Evolutionary conservation across 2,329 filamentous ascomycete genomes (phyloP), one percentile per base, ranked within the genome.

Genomic region (Cucurbitaria berberidis): DNA sequence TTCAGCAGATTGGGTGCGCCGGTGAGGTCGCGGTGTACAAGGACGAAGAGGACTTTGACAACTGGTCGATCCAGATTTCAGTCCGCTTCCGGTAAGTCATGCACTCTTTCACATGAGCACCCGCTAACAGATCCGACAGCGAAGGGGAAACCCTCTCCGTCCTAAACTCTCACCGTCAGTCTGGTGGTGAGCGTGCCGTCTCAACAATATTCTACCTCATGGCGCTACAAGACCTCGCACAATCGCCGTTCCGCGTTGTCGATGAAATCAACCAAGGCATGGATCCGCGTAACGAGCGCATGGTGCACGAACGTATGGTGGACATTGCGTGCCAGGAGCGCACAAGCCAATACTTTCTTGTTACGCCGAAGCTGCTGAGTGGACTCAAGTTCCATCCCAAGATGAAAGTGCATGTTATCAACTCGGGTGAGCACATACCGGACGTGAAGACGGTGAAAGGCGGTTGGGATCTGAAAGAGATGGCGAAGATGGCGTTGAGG

Each of bases 221-320:
- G 93, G 91, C 95, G 5, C 84, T 99, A 22, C 95, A 99, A 75
- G 90, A 90, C 44, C 87, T 99, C 67, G 93, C 95, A 15, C 89
- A 92, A 67, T 92, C 93, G 3, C 95, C 95, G 1, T 99, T 99
- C 84, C 91, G 95, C 46, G 93, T 99, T 44, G 95, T 99, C 53
- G 95, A 99, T 76, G 95, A 99, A 79, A 99, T 99, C 82, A 99
- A 99, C 72, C 95, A 99, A 78, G 95, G 95, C 62, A 99, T 99
- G 95, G 95, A 99, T 74, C 95, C 93, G 38, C 88, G 95, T 67
- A 99, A 99, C 76, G 95, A 99, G 77, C 90, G 95, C 64, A 96
- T 97, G 86, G 93, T 99, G 15, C 95, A 99, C 77, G 91, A 93
- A 72, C 90, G 95, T 59, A 96, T 99, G 89, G 95, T 99, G 8